These are phyloP conservation scores for Dillenia suffruticosa DNA, from an alignment of 164 flowering plant genomes.

Conservation along the genomic window DNA sequence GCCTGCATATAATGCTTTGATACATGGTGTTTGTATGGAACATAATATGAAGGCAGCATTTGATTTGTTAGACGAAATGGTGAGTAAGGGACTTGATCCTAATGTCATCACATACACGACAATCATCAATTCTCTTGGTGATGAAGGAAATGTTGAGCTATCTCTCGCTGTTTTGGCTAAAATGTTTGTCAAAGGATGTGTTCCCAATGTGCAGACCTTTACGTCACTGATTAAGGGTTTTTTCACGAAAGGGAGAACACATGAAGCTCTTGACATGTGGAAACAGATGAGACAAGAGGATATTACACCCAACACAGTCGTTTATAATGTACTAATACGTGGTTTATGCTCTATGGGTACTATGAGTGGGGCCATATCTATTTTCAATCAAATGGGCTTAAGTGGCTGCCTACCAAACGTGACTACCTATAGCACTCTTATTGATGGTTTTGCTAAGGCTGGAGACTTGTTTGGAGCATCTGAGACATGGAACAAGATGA, in stretches of 20 bases:
- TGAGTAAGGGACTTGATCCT: slow-evolving; percentile 40
- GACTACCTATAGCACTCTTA: slow-evolving; percentile 57
- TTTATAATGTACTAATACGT: slow-evolving; percentile 51
- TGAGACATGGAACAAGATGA: slow-evolving; percentile 74
- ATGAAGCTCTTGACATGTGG: slow-evolving; percentile 57
- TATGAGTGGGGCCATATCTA: slow-evolving; percentile 36
- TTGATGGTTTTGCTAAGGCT: slow-evolving; percentile 59
- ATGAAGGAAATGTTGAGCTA: slow-evolving; percentile 33
- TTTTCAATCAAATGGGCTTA: slow-evolving; percentile 47
- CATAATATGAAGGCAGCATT: slow-evolving; percentile 40
- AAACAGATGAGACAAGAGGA: slow-evolving; percentile 42
- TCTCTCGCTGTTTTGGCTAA: slow-evolving; percentile 50
- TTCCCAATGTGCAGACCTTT: slow-evolving; percentile 55
- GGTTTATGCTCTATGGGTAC: slow-evolving; percentile 55
- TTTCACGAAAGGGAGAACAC: slow-evolving; percentile 27
- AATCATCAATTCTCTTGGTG: slow-evolving; percentile 48
- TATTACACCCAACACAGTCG: slow-evolving; percentile 46
- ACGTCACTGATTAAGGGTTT: slow-evolving; percentile 65
- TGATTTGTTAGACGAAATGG: slow-evolving; percentile 51
- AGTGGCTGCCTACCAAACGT: slow-evolving; percentile 48
- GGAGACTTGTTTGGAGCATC: slow-evolving; percentile 59
- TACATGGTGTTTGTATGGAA: slow-evolving; percentile 53
- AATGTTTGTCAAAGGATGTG: slow-evolving; percentile 65
- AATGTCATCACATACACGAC: slow-evolving; percentile 72
- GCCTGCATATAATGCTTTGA: slow-evolving; percentile 71